Conservation (phyloP, 371 early-diverging fungal genomes). For the Mucor piriformis region DNA sequence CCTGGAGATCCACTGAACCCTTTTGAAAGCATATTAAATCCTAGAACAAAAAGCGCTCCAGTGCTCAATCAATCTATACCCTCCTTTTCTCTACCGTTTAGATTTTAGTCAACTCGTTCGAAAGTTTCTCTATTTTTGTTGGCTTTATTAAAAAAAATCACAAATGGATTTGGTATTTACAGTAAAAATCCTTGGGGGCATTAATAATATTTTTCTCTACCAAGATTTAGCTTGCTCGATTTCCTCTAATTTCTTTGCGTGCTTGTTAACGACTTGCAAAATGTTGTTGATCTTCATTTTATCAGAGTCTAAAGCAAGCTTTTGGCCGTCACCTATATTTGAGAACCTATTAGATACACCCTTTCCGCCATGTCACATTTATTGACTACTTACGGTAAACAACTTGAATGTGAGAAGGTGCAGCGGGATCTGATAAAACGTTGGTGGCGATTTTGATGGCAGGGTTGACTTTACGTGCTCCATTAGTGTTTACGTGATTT, state of each 20-base stretch:
- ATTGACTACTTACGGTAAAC: conserved; percentile 52
- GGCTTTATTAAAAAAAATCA: too few species aligned
- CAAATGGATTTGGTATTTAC: conserved; percentile 7
- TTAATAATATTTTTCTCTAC: conserved; percentile 27
- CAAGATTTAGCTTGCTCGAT: conserved; percentile 59
- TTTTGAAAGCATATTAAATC: too few species aligned
- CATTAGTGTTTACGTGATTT: conserved; percentile 58
- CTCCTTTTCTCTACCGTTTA: too few species aligned
- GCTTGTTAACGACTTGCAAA: conserved; percentile 57
- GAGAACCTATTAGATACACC: too few species aligned
- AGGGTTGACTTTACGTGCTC: conserved; percentile 55
- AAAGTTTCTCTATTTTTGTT: too few species aligned
- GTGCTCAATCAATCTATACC: too few species aligned
- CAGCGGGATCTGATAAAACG: conserved; percentile 51
- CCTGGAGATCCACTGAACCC: too few species aligned
- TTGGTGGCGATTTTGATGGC: conserved; percentile 55
- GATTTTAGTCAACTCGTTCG: too few species aligned
- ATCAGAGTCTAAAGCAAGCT: conserved; percentile 50
- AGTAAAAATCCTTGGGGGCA: not conserved
- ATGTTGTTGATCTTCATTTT: conserved; percentile 59
- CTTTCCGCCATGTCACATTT: not conserved
- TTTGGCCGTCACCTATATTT: conserved; percentile 58
- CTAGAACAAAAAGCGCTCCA: too few species aligned
- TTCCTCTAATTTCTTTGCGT: conserved; percentile 65
- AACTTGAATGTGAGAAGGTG: conserved; percentile 51